These are phyloP conservation scores for Gossypium lobatum DNA, from an alignment of 441 rosid genomes.

Conservation along the genomic window DNA sequence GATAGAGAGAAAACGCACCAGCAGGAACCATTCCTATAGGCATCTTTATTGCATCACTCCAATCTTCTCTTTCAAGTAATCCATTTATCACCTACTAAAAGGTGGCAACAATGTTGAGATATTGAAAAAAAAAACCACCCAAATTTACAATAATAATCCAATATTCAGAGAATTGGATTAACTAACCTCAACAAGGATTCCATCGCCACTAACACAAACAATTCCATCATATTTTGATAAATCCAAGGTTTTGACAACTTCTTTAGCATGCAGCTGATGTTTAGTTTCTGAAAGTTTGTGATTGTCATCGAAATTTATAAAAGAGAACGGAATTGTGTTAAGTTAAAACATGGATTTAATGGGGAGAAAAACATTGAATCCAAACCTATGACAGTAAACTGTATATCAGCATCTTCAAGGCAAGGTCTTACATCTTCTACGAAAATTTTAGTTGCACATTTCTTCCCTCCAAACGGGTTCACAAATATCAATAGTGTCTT, in stretches of 20 bases:
- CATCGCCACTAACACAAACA: conserved; percentile 94
- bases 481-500: conserved; percentile 61
- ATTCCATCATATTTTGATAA: conserved; percentile 66
- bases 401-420: conserved; percentile 65
- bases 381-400: conserved; percentile 63
- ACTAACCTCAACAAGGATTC: conserved; percentile 85
- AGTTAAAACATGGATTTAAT: not conserved
- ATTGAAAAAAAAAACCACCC: not conserved
- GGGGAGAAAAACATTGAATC: not conserved
- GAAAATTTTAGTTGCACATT: conserved; percentile 55
- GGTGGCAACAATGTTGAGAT: conserved; percentile 19
- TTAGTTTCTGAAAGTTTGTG: conserved; percentile 50
- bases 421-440: conserved; percentile 61
- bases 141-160: not conserved
- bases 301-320: not conserved
- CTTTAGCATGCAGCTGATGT: conserved; percentile 78
- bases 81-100: conserved; percentile 93
- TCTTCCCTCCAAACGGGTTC: conserved; percentile 88
- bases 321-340: not conserved
- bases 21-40: conserved; percentile 87
- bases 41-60: conserved; percentile 64
- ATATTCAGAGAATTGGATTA: not conserved
- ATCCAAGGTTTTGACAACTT: conserved; percentile 49
- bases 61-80: conserved; percentile 75
- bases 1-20: conserved; percentile 38